Base-by-base conservation (phyloP, 495 filamentous ascomycete genomes). In the Neurospora hispaniola region DNA sequence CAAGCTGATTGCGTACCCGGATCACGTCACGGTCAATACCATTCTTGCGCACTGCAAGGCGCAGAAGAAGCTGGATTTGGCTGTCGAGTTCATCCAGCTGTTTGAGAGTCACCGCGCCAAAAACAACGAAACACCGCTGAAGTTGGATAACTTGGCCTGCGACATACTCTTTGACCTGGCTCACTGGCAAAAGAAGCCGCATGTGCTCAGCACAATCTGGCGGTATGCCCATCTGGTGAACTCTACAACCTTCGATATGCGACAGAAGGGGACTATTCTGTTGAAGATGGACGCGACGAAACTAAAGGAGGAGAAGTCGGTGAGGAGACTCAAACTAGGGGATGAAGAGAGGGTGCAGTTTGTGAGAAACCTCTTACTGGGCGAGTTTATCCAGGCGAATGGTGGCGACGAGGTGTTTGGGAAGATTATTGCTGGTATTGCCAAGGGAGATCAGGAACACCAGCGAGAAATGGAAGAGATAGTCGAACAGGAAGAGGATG, bases 201-300 rank as follows among this genome's bases (percentile, higher is more conserved):
- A 84, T 59, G 73, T 81, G 70, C 59, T 82, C 46, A 75, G 79
- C 70, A 80, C 81, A 20, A 66, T 82, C 46, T 85, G 79, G 78
- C 80, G 82, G 69, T 84, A 82, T 74, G 78, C 79, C 5, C 75
- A 71, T 40, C 70, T 80, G 9, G 27, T 44, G 11, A 72, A 71
- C 14, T 7, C 44, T 23, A 74, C 78, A 1, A 77, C 4, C 38
- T 43, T 62, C 3, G 43, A 74, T 8, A 79, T 84, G 78, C 78
- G 74, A 5, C 35, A 20, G 1, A 66, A 39, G 18, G 73, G 41
- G 10, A 38, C 20, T 0, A 14, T 11, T 14, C 16, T 71, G 41
- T 46, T 75, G 27, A 18, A 9, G 23, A 70, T 31, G 23, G 38
- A 46, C 40, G 71, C 6, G 69, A n/a, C 14, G 38, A 41, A 35